phyloP scores from a whole-genome alignment of 2,329 filamentous ascomycete genomes.

The Orbilia oligospora region DNA sequence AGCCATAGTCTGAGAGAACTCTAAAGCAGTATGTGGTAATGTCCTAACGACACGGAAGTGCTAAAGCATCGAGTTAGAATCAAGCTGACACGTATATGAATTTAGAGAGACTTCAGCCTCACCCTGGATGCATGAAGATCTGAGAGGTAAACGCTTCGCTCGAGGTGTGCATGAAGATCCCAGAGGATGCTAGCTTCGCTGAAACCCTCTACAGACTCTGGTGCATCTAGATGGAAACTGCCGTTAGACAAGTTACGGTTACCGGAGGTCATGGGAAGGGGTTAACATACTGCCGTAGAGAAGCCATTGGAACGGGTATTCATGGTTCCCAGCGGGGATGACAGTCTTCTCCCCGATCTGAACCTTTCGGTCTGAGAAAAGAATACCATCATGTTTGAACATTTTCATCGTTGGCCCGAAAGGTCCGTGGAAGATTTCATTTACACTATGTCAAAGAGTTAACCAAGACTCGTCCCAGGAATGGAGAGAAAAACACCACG shows the following conservation, averaged over 20 bases:
- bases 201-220: conserved; percentile 93
- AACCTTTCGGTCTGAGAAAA: conserved; percentile 69
- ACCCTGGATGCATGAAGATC: conserved; percentile 83
- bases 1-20: conserved; percentile 88
- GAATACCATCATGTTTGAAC: conserved; percentile 79
- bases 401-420: conserved; percentile 73
- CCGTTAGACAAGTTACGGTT: conserved; percentile 20
- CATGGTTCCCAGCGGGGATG: conserved; percentile 82
- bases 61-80: conserved; percentile 61
- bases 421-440: conserved; percentile 73
- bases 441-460: conserved; percentile 66
- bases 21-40: conserved; percentile 80
- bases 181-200: conserved; percentile 90
- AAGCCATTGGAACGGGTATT: conserved; percentile 83
- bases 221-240: conserved; percentile 64
- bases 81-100: conserved; percentile 6
- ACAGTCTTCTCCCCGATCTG: conserved; percentile 71
- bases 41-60: conserved; percentile 83
- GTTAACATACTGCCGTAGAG: conserved; percentile 75
- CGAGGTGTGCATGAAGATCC: conserved; percentile 89
- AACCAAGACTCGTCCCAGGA: conserved; percentile 68
- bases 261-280: conserved; percentile 66
- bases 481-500: conserved; percentile 65
- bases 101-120: conserved; percentile 40
- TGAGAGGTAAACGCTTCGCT: conserved; percentile 87